Evolutionary conservation across 1,284 basidiomycete species (phyloP).

Genomic region (Rhodotorula sp.): DNA sequence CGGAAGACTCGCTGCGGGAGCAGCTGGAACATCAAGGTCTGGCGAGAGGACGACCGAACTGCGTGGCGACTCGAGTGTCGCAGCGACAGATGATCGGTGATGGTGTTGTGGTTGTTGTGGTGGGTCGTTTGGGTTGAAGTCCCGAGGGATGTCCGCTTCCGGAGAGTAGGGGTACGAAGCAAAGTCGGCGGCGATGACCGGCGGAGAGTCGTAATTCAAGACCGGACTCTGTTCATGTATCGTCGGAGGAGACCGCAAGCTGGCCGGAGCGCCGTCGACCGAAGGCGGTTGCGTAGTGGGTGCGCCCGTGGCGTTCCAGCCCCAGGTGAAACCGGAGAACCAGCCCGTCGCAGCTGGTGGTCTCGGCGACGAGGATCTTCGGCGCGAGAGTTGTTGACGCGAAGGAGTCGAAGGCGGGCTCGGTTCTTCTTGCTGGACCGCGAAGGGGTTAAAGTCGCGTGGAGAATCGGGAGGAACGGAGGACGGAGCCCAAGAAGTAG

Average conservation of each 20-base stretch:
- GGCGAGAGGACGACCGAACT: neutral
- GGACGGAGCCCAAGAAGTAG: neutral
- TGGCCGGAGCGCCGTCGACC: neutral
- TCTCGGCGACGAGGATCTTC: neutral
- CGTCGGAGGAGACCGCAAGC: neutral
- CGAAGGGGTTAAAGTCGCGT: constrained; percentile 10
- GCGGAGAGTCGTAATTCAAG: neutral
- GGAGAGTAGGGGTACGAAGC: neutral
- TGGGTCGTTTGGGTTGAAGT: constrained; percentile 31
- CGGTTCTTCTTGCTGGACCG: neutral
- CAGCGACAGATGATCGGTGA: neutral
- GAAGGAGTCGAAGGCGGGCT: neutral
- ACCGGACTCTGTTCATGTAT: neutral
- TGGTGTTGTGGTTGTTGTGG: neutral
- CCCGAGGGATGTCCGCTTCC: constrained; percentile 9
- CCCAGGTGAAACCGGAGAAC: neutral
- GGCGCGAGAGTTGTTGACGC: neutral
- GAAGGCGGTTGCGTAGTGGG: neutral
- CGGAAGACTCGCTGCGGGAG: neutral
- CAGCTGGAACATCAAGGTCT: neutral
- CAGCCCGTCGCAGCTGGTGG: neutral
- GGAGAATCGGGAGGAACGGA: neutral
- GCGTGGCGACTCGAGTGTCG: neutral
- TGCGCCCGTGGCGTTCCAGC: neutral
- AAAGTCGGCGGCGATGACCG: neutral